Percentiles rank a stretch among this genome's conserved stretches.
These are phyloP conservation scores for Aspergillus taichungensis DNA, from an alignment of 495 filamentous ascomycete species.

Conservation along the genomic window DNA sequence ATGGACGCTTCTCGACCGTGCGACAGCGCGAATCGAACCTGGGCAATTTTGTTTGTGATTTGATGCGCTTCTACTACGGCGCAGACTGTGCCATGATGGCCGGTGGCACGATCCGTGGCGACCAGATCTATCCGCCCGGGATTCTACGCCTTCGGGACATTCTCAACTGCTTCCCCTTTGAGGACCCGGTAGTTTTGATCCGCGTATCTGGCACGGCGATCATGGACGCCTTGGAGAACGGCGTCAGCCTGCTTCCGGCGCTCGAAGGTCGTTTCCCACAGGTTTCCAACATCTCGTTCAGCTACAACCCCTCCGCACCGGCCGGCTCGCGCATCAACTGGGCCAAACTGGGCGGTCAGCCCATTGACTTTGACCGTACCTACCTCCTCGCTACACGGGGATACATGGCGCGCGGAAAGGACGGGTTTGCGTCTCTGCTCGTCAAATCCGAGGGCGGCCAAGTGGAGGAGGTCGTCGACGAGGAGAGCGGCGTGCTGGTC, in stretches of 20 bases:
- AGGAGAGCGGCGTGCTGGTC: slow-evolving; percentile 80
- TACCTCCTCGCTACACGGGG: slow-evolving; percentile 70
- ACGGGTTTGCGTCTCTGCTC: slow-evolving; percentile 69
- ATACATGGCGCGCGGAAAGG: slow-evolving; percentile 82
- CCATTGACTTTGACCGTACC: slow-evolving; percentile 47
- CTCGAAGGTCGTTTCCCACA: slow-evolving; percentile 70
- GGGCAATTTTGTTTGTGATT: slow-evolving; percentile 82
- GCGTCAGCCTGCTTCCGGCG: slow-evolving; percentile 68
- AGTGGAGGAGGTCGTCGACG: slow-evolving; percentile 67
- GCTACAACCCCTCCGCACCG: slow-evolving; percentile 53
- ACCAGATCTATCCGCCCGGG: slow-evolving; percentile 79
- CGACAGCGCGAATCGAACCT: slow-evolving; percentile 69
- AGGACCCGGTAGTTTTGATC: slow-evolving; percentile 79
- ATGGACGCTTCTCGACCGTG: slow-evolving; percentile 78
- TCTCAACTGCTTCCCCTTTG: slow-evolving; percentile 77
- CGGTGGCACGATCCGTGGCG: slow-evolving; percentile 80
- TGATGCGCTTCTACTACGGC: slow-evolving; percentile 74
- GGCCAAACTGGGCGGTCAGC: slow-evolving; percentile 48
- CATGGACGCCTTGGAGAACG: slow-evolving; percentile 71
- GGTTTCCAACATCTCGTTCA: slow-evolving; percentile 69
- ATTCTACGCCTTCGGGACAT: slow-evolving; percentile 69
- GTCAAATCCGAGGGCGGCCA: slow-evolving; percentile 59
- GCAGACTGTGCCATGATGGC: slow-evolving; percentile 81
- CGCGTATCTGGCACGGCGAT: slow-evolving; percentile 57
- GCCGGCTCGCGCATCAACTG: slow-evolving; percentile 53